Evolutionary conservation across 1,284 basidiomycete genomes (phyloP), one percentile per base, ranked within the genome.

Genomic region (Phellinidium pouzarii): DNA sequence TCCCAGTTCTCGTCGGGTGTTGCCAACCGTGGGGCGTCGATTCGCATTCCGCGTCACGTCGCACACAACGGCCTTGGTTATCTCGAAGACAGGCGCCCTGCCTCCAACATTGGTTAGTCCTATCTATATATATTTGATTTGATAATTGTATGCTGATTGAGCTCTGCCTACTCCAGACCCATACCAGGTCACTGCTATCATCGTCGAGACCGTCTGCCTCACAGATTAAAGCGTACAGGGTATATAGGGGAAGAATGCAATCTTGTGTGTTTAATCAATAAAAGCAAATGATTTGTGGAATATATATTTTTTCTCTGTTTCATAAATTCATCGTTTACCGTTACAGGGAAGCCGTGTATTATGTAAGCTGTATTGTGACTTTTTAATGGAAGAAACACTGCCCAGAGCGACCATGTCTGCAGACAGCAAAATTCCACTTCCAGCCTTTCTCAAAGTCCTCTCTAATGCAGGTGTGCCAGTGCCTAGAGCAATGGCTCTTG

Each of bases 21-120:
- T 58, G 95, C 95, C 64, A 92, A 99, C 79, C 91, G 95, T 72
- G 95, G 94, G 66, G 93, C 92, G 48, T 94, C 89, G n/a, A 90
- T 94, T 70, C 85, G 91, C 75, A 87, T 96, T 54, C 94, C 94
- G 52, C 78, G 94, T 64, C 91, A 95, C 69, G 93, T 96, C 62
- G 89, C 87, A 55, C 78, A 87, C 31, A 85, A 94, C 72, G 94
- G 94, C 58, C 90, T 86, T 67, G 95, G 96, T 41, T 99, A 99
- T 78, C 75, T 98, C 62, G 94, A 97, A 71, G 93, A 95, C 74
- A 82, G 94, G 61, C 91, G 94, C 61, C 94, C 94, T 31, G 95
- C 95, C 50, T 97, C 94, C 66, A 99, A 99, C 80, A 91, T 97
- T 62, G 93, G 93, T 90, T 75, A 62, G 78, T 77, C 59, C 55